Evolutionary conservation across 2,329 filamentous ascomycete species (phyloP).

Genomic region (Aureobasidium mangrovei): DNA sequence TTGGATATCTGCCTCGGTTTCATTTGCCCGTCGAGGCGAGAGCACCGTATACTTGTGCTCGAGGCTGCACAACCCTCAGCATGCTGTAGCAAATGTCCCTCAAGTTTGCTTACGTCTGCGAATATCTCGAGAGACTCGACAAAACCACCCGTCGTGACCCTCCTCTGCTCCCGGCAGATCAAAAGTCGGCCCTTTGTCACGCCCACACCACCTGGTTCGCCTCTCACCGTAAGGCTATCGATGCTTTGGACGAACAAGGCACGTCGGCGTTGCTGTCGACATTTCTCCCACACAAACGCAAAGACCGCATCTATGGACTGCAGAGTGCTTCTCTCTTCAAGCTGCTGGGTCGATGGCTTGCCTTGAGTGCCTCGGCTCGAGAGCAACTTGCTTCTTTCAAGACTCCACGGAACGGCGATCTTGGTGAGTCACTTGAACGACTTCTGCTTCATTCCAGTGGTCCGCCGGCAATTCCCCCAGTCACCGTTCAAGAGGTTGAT

Average conservation of each 20-base stretch:
- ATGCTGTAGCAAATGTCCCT: conserved; percentile 11
- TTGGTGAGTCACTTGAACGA: conserved; percentile 62
- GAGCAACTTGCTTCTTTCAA: conserved; percentile 56
- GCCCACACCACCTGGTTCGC: conserved; percentile 53
- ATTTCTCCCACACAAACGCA: conserved; percentile 65
- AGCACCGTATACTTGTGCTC: too few relatives aligned
- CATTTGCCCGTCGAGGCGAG: too few relatives aligned
- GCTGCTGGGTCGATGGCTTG: conserved; percentile 59
- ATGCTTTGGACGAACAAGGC: conserved; percentile 46
- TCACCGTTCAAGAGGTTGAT: conserved; percentile 69
- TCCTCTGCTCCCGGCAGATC: conserved; percentile 28
- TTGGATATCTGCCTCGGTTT: too few relatives aligned
- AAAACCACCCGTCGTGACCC: conserved; percentile 35
- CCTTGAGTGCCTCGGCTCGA: conserved; percentile 53
- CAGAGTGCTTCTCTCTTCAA: conserved; percentile 53
- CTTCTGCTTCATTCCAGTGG: conserved; percentile 52
- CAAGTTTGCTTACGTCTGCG: conserved; percentile 57
- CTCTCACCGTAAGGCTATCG: conserved; percentile 50
- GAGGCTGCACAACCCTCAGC: too few relatives aligned
- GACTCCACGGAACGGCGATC: conserved; percentile 51
- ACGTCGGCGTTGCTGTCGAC: conserved; percentile 62
- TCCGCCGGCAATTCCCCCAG: conserved; percentile 24
- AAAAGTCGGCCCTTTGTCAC: conserved; percentile 20
- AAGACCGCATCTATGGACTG: conserved; percentile 69
- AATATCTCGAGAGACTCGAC: conserved; percentile 62